These are phyloP conservation scores for Hanseniaspora pseudoguilliermondii DNA, from an alignment of 805 yeast species.

Conservation along the genomic window DNA sequence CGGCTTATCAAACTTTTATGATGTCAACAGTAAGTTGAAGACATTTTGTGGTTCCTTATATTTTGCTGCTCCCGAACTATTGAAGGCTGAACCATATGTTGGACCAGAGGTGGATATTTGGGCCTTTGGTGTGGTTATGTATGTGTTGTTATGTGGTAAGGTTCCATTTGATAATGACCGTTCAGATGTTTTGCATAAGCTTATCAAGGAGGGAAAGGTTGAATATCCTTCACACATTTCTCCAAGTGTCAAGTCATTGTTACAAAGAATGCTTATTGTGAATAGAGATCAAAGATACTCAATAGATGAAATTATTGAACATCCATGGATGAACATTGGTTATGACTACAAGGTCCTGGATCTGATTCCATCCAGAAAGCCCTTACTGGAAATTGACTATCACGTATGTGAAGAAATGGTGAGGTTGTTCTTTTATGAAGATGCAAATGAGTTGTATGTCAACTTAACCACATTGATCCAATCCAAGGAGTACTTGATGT, in stretches of 20 bases:
- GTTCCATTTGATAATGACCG: slow-evolving; percentile 96
- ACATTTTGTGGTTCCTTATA: slow-evolving; percentile 95
- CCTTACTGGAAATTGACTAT: slow-evolving; percentile 43
- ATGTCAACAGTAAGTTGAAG: slow-evolving; percentile 56
- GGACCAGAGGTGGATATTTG: slow-evolving; percentile 98
- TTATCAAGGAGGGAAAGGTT: slow-evolving; percentile 81
- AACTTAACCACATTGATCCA: slow-evolving; percentile 46
- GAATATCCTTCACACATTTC: slow-evolving; percentile 80
- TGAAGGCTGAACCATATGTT: slow-evolving; percentile 79
- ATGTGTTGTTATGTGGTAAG: slow-evolving; percentile 91
- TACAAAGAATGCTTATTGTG: slow-evolving; percentile 84
- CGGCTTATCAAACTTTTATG: slow-evolving; percentile 81
- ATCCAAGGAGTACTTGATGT: slow-evolving; percentile 44
- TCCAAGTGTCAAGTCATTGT: slow-evolving; percentile 58
- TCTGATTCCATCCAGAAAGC: slow-evolving; percentile 65
- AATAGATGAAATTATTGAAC: slow-evolving; percentile 63
- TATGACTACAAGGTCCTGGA: slow-evolving; percentile 60
- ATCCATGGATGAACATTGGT: slow-evolving; percentile 92
- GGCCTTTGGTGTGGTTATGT: slow-evolving; percentile 94
- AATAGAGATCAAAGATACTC: slow-evolving; percentile 73
- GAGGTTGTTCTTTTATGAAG: slow-evolving; percentile 62
- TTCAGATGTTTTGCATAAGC: slow-evolving; percentile 82
- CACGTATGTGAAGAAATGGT: slow-evolving; percentile 63
- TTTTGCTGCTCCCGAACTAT: slow-evolving; percentile 95
- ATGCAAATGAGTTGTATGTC: slow-evolving; percentile 40